These are phyloP conservation scores for Penicillium canariense DNA, from an alignment of 495 filamentous ascomycete species.

Conservation along the genomic window DNA sequence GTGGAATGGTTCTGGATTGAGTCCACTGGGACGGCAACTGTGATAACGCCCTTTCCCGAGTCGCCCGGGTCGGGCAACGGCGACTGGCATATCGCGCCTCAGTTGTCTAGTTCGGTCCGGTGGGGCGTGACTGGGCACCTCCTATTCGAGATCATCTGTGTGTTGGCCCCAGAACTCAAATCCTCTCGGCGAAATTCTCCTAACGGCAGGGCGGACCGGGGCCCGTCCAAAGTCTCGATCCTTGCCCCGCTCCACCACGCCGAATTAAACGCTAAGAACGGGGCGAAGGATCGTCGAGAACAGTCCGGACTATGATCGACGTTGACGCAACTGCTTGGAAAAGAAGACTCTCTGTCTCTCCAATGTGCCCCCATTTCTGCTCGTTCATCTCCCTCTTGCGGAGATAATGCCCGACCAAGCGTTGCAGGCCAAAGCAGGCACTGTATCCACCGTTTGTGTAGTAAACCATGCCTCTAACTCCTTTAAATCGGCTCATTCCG, in stretches of 20 bases:
- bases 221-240: conserved; percentile 14
- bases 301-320: conserved; percentile 13
- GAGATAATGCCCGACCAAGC: not conserved
- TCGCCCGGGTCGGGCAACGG: too few species aligned
- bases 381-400: not conserved
- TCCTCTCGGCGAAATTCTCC: not conserved
- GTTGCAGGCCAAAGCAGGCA: not conserved
- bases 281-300: conserved; percentile 16
- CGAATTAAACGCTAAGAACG: conserved; percentile 26
- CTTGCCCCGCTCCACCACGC: conserved; percentile 19
- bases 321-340: conserved; percentile 6
- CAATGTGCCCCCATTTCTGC: not conserved
- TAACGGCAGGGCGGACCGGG: not conserved
- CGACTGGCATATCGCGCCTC: too few species aligned
- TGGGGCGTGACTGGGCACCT: too few species aligned
- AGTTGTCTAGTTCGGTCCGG: too few species aligned
- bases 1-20: too few species aligned
- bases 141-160: too few species aligned
- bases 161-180: too few species aligned
- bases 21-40: too few species aligned
- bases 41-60: too few species aligned
- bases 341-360: not conserved
- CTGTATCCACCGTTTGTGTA: too few species aligned
- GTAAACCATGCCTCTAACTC: too few species aligned
- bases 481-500: too few species aligned